phyloP scores from a whole-genome alignment of 2,329 filamentous ascomycete species.

The Aspergillus japonicus region DNA sequence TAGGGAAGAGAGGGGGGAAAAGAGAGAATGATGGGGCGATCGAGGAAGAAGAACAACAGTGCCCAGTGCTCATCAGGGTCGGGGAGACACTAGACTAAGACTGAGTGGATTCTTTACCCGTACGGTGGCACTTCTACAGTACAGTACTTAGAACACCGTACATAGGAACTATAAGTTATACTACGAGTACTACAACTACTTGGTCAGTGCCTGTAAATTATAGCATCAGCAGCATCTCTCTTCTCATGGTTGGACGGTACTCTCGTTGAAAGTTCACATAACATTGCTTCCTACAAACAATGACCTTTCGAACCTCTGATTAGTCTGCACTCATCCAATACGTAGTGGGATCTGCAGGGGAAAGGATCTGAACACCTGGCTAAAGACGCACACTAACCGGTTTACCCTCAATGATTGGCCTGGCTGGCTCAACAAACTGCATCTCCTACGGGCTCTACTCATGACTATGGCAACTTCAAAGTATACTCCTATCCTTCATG shows the following conservation, averaged over 20 bases:
- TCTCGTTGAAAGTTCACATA: too few relatives aligned
- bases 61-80: too few relatives aligned
- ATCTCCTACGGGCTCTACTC: background rate
- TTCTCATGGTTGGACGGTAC: too few relatives aligned
- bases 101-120: background rate
- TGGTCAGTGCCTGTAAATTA: too few relatives aligned
- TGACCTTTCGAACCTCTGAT: background rate
- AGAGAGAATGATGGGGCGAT: conserved; percentile 5
- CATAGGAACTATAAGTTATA: too few relatives aligned
- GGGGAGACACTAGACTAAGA: too few relatives aligned
- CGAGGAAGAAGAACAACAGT: conserved; percentile 1
- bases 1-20: background rate
- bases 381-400: background rate
- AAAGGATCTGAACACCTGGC: background rate
- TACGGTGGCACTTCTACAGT: background rate
- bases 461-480: too few relatives aligned
- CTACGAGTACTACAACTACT: too few relatives aligned
- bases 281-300: background rate
- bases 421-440: background rate
- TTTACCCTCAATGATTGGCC: background rate
- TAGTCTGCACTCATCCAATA: background rate
- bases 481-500: too few relatives aligned
- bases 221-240: too few relatives aligned
- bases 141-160: too few relatives aligned
- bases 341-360: background rate